Conservation (phyloP, 73 alveolate species). For the Blepharisma japonicum region DNA sequence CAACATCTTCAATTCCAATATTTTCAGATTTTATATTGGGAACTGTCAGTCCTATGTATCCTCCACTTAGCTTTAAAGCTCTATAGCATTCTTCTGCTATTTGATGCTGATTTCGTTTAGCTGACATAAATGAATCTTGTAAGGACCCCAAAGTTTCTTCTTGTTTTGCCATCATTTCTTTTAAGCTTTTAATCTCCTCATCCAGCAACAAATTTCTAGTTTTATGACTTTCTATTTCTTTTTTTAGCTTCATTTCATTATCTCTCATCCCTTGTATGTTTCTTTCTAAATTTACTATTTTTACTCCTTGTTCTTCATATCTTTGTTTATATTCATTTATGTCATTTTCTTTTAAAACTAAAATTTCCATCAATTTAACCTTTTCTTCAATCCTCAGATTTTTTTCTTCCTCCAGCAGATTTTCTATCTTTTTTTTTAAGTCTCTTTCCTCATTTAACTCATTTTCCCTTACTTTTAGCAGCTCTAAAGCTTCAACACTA, state of each 20-base stretch:
- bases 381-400: not conserved
- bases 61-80: not conserved
- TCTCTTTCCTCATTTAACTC: not conserved
- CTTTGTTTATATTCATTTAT: no score
- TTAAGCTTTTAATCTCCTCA: not conserved
- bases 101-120: not conserved
- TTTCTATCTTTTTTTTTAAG: no score
- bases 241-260: not conserved
- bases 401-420: not conserved
- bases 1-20: constrained; percentile 5
- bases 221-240: not conserved
- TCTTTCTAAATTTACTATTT: no score
- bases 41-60: not conserved
- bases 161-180: not conserved
- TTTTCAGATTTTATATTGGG: constrained; percentile 11
- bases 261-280: no score
- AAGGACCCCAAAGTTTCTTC: not conserved
- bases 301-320: no score
- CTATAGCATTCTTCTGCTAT: not conserved
- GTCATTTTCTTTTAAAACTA: no score
- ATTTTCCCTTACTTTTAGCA: not conserved
- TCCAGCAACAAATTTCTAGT: not conserved
- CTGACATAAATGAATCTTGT: not conserved
- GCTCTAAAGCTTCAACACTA: not conserved
- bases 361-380: no score